Evolutionary conservation across 225 moss, liverwort and hornwort species (phyloP).

Genomic region (Takakia lepidozioides): DNA sequence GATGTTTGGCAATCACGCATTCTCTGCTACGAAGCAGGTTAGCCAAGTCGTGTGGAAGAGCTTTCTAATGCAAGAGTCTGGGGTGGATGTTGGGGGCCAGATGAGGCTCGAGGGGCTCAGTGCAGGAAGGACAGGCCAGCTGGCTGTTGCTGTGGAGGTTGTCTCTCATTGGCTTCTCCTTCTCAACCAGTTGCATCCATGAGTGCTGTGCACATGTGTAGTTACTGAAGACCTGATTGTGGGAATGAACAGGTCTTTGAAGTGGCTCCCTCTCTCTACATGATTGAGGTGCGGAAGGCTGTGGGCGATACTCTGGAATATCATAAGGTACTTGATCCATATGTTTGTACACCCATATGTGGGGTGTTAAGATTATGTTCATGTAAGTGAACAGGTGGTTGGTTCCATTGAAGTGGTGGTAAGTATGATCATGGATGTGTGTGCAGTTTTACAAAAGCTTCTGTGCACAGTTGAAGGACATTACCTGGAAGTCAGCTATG

Average conservation of each 20-base stretch:
- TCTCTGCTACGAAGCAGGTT: too few species aligned
- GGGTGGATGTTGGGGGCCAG: slow-evolving; percentile 26
- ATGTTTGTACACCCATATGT: neutral
- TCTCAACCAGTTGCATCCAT: neutral
- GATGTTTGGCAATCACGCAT: too few species aligned
- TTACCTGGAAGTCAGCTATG: slow-evolving; percentile 79
- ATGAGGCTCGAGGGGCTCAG: slow-evolving; percentile 78
- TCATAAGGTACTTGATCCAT: slow-evolving; percentile 59
- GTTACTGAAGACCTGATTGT: neutral
- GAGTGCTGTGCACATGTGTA: too few species aligned
- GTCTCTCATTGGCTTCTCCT: neutral
- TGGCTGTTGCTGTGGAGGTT: slow-evolving; percentile 93
- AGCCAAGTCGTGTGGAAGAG: neutral
- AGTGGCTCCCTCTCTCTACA: slow-evolving; percentile 88
- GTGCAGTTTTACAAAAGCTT: slow-evolving; percentile 94
- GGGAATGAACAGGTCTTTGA: slow-evolving; percentile 71
- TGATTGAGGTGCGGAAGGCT: slow-evolving; percentile 98
- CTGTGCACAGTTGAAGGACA: slow-evolving; percentile 63
- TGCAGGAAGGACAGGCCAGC: slow-evolving; percentile 47
- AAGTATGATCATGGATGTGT: neutral
- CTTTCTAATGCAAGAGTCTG: too few species aligned
- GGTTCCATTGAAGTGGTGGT: neutral
- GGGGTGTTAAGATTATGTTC: neutral
- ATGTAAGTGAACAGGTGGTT: neutral
- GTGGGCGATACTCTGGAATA: slow-evolving; percentile 92